These are phyloP conservation scores for Podospora australis DNA, from an alignment of 495 filamentous ascomycete species.

Conservation along the genomic window DNA sequence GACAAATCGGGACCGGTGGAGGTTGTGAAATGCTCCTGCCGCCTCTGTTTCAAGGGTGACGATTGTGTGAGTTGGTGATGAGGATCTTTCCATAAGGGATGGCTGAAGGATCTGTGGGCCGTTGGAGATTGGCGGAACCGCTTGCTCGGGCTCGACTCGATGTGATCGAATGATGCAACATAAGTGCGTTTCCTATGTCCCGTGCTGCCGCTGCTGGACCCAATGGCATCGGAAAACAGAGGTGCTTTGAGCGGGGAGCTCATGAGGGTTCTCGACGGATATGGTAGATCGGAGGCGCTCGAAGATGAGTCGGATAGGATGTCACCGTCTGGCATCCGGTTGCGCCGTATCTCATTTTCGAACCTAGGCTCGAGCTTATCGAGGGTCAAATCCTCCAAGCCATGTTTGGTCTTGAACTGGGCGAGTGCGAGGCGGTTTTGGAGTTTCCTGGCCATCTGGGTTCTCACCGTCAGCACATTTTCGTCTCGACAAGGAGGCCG, in stretches of 20 bases:
- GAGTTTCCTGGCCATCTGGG: constrained; percentile 80
- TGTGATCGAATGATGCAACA: constrained; percentile 43
- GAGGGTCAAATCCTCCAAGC: constrained; percentile 71
- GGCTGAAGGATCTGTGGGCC: constrained; percentile 49
- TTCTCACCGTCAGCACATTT: constrained; percentile 8
- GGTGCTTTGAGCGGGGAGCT: constrained; percentile 60
- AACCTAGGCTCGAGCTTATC: constrained; percentile 67
- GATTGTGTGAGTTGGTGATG: constrained; percentile 70
- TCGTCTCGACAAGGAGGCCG: constrained; percentile 4
- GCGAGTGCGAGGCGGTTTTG: constrained; percentile 91
- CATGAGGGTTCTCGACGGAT: constrained; percentile 45
- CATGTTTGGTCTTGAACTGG: constrained; percentile 92
- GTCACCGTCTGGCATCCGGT: constrained; percentile 56
- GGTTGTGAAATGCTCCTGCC: constrained; percentile 58
- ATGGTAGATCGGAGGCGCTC: constrained; percentile 55
- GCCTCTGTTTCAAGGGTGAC: constrained; percentile 64
- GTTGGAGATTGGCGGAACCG: constrained; percentile 65
- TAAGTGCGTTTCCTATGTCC: constrained; percentile 54
- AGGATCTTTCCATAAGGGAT: constrained; percentile 62
- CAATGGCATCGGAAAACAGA: constrained; percentile 63
- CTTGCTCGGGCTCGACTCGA: constrained; percentile 50
- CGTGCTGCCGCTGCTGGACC: constrained; percentile 48
- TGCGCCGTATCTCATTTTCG: constrained; percentile 65
- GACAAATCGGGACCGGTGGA: constrained; percentile 56
- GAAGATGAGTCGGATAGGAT: constrained; percentile 76